Evolutionary conservation across 2,329 filamentous ascomycete genomes (phyloP), one percentile per base, ranked within the genome.

Genomic region (Penicillium sp.): DNA sequence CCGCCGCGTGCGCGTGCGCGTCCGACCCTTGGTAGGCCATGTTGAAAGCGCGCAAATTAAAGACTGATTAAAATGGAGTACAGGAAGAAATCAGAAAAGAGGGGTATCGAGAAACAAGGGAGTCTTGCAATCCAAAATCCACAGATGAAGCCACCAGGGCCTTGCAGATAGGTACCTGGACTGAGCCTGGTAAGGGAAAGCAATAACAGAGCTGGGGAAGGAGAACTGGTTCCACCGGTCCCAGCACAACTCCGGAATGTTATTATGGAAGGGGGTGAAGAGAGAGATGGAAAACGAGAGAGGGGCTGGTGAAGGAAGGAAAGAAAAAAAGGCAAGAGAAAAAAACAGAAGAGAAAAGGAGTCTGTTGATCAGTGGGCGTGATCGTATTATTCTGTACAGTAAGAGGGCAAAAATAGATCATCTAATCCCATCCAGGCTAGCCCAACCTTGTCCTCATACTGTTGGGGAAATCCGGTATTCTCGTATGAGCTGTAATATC

Each of bases 11-110:
- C 70, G 79, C 77, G 57, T 81, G 64, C 53, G 58, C 60, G 51
- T 67, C 80, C 68, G 78, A 75, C 70, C 84, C 83, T 75, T 84
- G 83, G 75, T 89, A 89, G 68, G 86, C 86, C 83, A 85, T 85
- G 73, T 66, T 55, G 46, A 41, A 58, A 54, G 44, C 42, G 51
- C 51, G 46, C 53, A 48, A 54, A 25, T 49, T 35, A 7, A 6
- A n/a, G 18, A 27, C 1, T 37, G 54, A 54, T 51, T 58, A 55
- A 49, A 52, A 51, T 52, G 26, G 37, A 33, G 27, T 25, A 37
- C 20, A 26, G 42, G 46, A 45, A 49, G 33, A 53, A 31, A 50
- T 9, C 15, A 50, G 53, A 53, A 52, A 55, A 49, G 60, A 56
- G 54, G 58, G 56, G 58, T 55, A 56, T 55, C 31, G 35, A 43